Percentiles rank a stretch among this genome's conserved stretches.
Evolutionary conservation across 2,329 filamentous ascomycete species (phyloP).

Genomic region (Paracamarosporium sp.): DNA sequence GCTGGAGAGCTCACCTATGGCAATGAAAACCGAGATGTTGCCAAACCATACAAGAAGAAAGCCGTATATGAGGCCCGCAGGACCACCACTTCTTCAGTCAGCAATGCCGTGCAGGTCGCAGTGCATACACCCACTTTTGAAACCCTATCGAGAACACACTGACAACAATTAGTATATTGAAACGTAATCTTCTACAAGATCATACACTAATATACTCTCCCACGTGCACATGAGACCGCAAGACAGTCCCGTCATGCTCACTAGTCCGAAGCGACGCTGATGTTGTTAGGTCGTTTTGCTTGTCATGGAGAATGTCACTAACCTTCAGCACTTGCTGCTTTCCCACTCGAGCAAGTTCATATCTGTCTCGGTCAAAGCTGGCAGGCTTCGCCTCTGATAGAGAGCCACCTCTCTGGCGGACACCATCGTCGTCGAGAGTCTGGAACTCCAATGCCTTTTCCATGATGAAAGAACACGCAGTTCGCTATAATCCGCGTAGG

Average conservation of each 20-base stretch:
- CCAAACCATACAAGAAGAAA: slow-evolving; percentile 47
- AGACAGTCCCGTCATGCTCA: slow-evolving; percentile 46
- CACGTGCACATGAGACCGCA: slow-evolving; percentile 48
- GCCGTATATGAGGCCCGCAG: slow-evolving; percentile 46
- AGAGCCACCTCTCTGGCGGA: slow-evolving; percentile 27
- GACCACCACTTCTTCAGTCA: slow-evolving; percentile 36
- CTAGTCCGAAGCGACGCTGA: slow-evolving; percentile 45
- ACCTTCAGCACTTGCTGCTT: slow-evolving; percentile 47
- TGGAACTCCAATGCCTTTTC: slow-evolving; percentile 40
- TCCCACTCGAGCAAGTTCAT: slow-evolving; percentile 43
- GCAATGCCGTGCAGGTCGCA: background rate
- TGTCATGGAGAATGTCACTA: slow-evolving; percentile 13
- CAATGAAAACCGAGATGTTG: slow-evolving; percentile 45
- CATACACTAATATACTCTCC: slow-evolving; percentile 47
- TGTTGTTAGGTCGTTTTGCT: background rate
- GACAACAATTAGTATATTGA: background rate
- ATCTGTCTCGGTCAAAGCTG: slow-evolving; percentile 38
- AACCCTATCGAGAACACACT: slow-evolving; percentile 46
- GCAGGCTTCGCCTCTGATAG: slow-evolving; percentile 31
- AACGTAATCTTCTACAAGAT: background rate
- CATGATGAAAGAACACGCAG: slow-evolving; percentile 21
- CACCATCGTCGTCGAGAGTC: slow-evolving; percentile 31
- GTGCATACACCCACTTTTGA: slow-evolving; percentile 33
- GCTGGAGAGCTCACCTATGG: slow-evolving; percentile 46
- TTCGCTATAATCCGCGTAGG: background rate